Evolutionary conservation across 1,284 basidiomycete genomes (phyloP).

Genomic region (Cryptococcus sp.): DNA sequence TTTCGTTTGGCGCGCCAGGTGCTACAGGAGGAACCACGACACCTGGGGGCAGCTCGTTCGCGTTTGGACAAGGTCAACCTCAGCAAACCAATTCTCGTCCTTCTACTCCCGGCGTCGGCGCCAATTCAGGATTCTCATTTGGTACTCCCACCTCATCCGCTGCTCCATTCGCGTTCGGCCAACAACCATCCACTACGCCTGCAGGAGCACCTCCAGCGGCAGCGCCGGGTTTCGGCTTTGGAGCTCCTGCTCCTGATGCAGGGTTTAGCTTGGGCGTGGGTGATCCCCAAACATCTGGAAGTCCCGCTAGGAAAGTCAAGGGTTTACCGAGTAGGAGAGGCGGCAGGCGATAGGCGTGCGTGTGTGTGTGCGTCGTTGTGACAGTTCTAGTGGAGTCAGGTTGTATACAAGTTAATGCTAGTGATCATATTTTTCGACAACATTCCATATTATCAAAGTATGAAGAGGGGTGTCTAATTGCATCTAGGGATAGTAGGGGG

Average conservation of each 20-base stretch:
- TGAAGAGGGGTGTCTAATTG: too few species aligned
- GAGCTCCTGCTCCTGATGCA: conserved; percentile 5
- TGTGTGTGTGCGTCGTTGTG: not conserved
- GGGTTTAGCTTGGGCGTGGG: conserved; percentile 23
- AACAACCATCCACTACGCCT: not conserved
- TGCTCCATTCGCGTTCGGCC: not conserved
- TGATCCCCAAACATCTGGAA: conserved; percentile 12
- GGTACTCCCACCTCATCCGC: not conserved
- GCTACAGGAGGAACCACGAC: not conserved
- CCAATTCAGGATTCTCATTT: not conserved
- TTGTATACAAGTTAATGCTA: not conserved
- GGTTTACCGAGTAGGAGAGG: conserved; percentile 17
- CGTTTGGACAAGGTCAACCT: not conserved
- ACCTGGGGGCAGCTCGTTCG: not conserved
- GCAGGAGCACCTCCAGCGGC: conserved; percentile 4
- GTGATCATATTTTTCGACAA: too few species aligned
- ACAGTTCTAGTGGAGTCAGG: not conserved
- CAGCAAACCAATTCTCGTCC: not conserved
- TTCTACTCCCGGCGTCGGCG: not conserved
- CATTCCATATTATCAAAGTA: too few species aligned
- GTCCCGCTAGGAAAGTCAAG: conserved; percentile 22
- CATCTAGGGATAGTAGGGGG: too few species aligned
- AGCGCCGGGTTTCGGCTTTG: conserved; percentile 1
- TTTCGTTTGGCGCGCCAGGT: not conserved
- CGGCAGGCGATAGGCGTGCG: conserved; percentile 10